These are phyloP conservation scores for Tanacetum coccineum DNA, from an alignment of 129 eudicot species.

Conservation along the genomic window DNA sequence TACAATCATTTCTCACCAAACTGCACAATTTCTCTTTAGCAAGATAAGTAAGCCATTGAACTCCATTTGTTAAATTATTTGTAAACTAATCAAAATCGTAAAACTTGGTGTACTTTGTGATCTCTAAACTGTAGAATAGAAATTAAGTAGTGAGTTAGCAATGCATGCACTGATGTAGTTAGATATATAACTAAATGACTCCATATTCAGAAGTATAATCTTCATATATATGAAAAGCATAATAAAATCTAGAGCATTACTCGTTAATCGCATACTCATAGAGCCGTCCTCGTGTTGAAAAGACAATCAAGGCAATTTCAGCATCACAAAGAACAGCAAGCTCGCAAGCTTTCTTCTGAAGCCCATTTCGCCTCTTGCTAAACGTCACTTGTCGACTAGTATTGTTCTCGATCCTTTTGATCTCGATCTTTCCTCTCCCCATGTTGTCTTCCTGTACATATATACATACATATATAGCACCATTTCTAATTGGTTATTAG, in stretches of 20 bases:
- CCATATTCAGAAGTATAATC: too few relatives aligned
- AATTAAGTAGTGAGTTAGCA: constrained; percentile 5
- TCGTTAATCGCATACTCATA: constrained; percentile 31
- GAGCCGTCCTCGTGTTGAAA: constrained; percentile 41
- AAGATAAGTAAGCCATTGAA: too few relatives aligned
- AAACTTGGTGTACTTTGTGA: too few relatives aligned
- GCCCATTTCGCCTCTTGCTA: constrained; percentile 38
- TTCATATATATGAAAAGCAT: not conserved
- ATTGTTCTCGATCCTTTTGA: constrained; percentile 47
- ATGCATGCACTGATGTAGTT: not conserved
- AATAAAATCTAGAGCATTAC: constrained; percentile 16
- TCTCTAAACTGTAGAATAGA: too few relatives aligned
- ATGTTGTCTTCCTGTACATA: constrained; percentile 8
- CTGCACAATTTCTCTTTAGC: too few relatives aligned
- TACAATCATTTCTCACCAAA: too few relatives aligned
- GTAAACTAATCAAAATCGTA: not conserved
- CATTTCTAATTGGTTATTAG: too few relatives aligned
- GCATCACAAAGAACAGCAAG: constrained; percentile 59
- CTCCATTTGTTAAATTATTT: not conserved
- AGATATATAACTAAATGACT: too few relatives aligned
- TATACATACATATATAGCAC: not conserved
- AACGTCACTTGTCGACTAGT: constrained; percentile 37
- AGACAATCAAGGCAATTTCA: constrained; percentile 48
- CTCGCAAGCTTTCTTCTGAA: constrained; percentile 56
- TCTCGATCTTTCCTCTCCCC: constrained; percentile 51